These are phyloP conservation scores for Trichophyton schoenleinii DNA, from an alignment of 2,329 filamentous ascomycete genomes.

Conservation along the genomic window DNA sequence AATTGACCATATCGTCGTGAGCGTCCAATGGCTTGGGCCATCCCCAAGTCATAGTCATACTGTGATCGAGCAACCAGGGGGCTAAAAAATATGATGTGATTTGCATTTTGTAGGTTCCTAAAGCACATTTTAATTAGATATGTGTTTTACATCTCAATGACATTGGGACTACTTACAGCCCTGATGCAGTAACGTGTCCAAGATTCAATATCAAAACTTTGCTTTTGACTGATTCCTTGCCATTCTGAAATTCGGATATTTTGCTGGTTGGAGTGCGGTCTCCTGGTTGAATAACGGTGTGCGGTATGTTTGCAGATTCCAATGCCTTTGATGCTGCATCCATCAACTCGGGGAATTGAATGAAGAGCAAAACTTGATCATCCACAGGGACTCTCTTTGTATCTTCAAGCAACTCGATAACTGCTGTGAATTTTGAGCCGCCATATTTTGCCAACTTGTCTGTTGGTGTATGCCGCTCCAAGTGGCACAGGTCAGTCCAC, in stretches of 20 bases:
- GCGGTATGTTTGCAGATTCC: slow-evolving; percentile 19
- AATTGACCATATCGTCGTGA: slow-evolving; percentile 46
- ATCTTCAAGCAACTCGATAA: slow-evolving; percentile 34
- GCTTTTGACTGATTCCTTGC: slow-evolving; percentile 22
- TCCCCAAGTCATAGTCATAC: slow-evolving; percentile 44
- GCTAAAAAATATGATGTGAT: slow-evolving; percentile 52
- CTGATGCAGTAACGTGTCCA: slow-evolving; percentile 45
- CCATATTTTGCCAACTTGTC: slow-evolving; percentile 17
- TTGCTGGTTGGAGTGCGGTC: slow-evolving; percentile 21
- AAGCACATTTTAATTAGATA: not conserved
- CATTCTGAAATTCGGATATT: slow-evolving; percentile 31
- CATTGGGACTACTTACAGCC: slow-evolving; percentile 38
- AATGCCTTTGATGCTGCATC: slow-evolving; percentile 24
- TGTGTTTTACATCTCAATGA: not conserved
- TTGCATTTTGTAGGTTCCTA: slow-evolving; percentile 51
- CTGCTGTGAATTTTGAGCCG: slow-evolving; percentile 38
- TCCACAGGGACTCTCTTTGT: slow-evolving; percentile 22
- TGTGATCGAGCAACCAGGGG: slow-evolving; percentile 41
- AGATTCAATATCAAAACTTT: slow-evolving; percentile 48
- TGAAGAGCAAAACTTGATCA: slow-evolving; percentile 46
- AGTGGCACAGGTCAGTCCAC: slow-evolving; percentile 24
- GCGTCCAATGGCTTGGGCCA: slow-evolving; percentile 53
- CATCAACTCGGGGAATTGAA: slow-evolving; percentile 40
- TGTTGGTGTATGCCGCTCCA: slow-evolving; percentile 14
- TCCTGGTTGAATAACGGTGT: slow-evolving; percentile 27